phyloP scores from a whole-genome alignment of 768 basidiomycete genomes.

The Dictyophora rubrovolvata region DNA sequence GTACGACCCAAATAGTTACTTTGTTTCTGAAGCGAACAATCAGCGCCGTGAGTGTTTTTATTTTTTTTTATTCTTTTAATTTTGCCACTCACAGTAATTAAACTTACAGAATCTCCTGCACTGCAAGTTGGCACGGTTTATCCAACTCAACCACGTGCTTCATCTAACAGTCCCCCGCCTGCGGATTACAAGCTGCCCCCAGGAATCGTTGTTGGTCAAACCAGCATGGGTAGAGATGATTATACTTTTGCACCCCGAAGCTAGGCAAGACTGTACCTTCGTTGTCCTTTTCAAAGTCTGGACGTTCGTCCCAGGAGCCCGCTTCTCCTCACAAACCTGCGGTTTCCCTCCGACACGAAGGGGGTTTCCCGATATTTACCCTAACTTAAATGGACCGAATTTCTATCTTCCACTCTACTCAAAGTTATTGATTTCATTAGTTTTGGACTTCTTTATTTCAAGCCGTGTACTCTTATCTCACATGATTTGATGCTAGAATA shows the following conservation, averaged over 20 bases:
- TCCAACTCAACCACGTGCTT: neutral
- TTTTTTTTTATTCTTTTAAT: neutral
- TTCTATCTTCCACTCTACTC: no score
- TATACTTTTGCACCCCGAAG: neutral
- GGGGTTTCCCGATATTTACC: no score
- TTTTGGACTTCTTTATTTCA: no score
- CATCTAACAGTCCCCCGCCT: neutral
- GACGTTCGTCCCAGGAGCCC: neutral
- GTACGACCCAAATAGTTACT: neutral
- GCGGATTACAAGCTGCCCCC: neutral
- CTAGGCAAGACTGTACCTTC: neutral
- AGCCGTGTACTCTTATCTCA: no score
- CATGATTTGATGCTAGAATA: no score
- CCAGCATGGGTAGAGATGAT: slow-evolving; percentile 5
- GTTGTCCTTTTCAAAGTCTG: neutral
- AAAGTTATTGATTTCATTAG: no score
- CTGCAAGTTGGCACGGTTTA: neutral
- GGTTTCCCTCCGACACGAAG: no score
- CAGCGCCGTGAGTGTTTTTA: neutral
- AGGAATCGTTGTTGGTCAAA: neutral
- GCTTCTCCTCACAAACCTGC: no score
- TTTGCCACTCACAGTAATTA: neutral
- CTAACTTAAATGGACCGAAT: no score
- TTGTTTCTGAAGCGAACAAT: neutral
- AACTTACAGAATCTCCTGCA: neutral